Base-by-base conservation (phyloP, 2,329 filamentous ascomycete species). In the Calonectria hawksworthii region DNA sequence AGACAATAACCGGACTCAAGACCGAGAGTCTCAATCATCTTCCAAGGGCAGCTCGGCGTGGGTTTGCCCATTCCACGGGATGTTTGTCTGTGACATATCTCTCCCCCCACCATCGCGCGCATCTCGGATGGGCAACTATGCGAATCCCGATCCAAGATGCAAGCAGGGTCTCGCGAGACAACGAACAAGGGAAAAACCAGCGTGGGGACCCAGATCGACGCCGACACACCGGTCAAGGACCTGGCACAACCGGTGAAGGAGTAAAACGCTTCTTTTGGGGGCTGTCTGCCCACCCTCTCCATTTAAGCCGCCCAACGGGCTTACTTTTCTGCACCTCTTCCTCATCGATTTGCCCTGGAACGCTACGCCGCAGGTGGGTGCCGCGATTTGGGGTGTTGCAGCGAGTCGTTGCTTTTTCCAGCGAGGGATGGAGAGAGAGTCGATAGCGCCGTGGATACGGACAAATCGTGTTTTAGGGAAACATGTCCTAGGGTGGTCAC, bases 161-260 rank as follows among this genome's bases (percentile, higher is more conserved):
- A 77, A 76, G 76, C 74, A 79, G 75, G 72, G 65, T 73, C 67
- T 50, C 36, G 73, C 59, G 70, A 75, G 70, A 75, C 70, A 74
- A 50, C 14, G 50, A 64, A 28, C 44, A 64, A 28, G 41, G 36
- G 13, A 51, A 28, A 63, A 54, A n/a, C 21, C 32, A 30, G 47
- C 47, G 32, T 47, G 54, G 59, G 41, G 61, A 51, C n/a, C 41
- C 30, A 52, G 51, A 69, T 51, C 26, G 65, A 54, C 32, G 47
- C 52, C 64, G 41, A 34, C 65, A 59, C 70, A 72, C 70, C 70
- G 70, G 70, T 67, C 30, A 18, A 32, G 21, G n/a, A 50, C 38
- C 51, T 68, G 52, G 70, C 52, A 61, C 32, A 47, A 44, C 64
- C 64, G 70, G 64, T 73, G 64, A 68, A 63, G 41, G 44, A 54